These are phyloP conservation scores for Acacia concinna DNA, from an alignment of 331 rosid species.

Conservation along the genomic window DNA sequence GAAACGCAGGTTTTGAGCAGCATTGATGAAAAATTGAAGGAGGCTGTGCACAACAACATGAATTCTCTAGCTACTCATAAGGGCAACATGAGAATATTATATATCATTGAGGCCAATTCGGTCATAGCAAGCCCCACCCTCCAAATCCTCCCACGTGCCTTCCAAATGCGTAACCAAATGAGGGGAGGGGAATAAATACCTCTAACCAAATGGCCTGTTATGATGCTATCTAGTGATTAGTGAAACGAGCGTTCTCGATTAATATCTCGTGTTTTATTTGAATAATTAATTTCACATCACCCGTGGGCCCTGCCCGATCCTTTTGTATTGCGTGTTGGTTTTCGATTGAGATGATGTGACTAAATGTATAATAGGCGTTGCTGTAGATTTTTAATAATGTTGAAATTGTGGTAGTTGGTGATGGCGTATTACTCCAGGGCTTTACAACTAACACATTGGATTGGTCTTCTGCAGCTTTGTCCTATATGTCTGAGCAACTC, in stretches of 20 bases:
- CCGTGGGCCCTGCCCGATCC: neutral
- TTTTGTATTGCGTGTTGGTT: neutral
- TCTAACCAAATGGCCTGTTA: neutral
- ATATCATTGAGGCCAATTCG: neutral
- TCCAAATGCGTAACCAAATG: neutral
- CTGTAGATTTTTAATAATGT: neutral
- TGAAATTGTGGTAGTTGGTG: neutral
- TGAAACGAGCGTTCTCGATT: neutral
- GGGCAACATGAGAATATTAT: neutral
- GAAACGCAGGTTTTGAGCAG: neutral
- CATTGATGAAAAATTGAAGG: neutral
- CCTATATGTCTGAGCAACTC: constrained; percentile 69
- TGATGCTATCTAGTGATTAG: neutral
- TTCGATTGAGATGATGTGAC: neutral
- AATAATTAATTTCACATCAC: neutral
- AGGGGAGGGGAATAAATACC: neutral
- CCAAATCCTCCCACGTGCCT: neutral
- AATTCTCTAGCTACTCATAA: neutral
- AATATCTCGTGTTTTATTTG: constrained; percentile 24
- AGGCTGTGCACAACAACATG: neutral
- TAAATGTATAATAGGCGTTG: neutral
- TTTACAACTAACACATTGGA: constrained; percentile 17
- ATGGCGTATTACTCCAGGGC: neutral
- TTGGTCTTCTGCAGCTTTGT: constrained; percentile 59
- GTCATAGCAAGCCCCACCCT: neutral